phyloP scores from a whole-genome alignment of 805 yeast species.

The Pichia manshurica region DNA sequence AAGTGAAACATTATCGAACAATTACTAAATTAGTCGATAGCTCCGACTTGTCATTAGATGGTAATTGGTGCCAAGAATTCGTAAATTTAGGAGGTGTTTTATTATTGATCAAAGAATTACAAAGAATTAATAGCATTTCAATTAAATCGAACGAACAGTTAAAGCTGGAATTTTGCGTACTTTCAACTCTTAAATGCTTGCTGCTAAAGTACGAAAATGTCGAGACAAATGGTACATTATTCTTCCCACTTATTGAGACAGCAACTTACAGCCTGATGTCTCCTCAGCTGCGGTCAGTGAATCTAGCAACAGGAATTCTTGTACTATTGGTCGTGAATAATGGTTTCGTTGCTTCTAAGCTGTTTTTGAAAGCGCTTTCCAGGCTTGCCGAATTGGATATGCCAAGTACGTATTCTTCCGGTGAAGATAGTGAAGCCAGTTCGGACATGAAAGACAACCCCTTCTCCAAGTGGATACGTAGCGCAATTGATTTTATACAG shows the following conservation, averaged over 20 bases:
- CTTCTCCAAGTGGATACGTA: slow-evolving; percentile 18
- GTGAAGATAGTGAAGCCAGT: not conserved
- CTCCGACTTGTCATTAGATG: no score
- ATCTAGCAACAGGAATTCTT: slow-evolving; percentile 72
- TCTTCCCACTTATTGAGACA: slow-evolving; percentile 47
- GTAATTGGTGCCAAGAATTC: slow-evolving; percentile 68
- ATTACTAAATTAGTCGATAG: slow-evolving; percentile 21
- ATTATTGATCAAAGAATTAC: slow-evolving; percentile 63
- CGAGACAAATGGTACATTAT: slow-evolving; percentile 48
- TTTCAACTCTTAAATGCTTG: slow-evolving; percentile 71
- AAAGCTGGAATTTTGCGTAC: slow-evolving; percentile 69
- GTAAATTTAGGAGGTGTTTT: slow-evolving; percentile 77
- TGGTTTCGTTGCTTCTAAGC: slow-evolving; percentile 15
- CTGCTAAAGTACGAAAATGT: slow-evolving; percentile 55
- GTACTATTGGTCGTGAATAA: slow-evolving; percentile 37
- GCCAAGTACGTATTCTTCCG: not conserved
- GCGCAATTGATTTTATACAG: slow-evolving; percentile 14
- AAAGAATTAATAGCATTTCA: slow-evolving; percentile 39
- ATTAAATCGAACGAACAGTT: slow-evolving; percentile 42
- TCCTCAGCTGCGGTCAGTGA: slow-evolving; percentile 68
- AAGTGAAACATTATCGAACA: slow-evolving; percentile 34
- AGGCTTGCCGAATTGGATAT: not conserved
- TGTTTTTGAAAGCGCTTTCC: slow-evolving; percentile 9
- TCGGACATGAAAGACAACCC: slow-evolving; percentile 4
- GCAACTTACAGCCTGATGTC: slow-evolving; percentile 71